Percentiles rank a stretch among this genome's conserved stretches.
Evolutionary conservation across 371 early-diverging fungal genomes (phyloP).

Genomic region (Zopfochytrium polystomum): DNA sequence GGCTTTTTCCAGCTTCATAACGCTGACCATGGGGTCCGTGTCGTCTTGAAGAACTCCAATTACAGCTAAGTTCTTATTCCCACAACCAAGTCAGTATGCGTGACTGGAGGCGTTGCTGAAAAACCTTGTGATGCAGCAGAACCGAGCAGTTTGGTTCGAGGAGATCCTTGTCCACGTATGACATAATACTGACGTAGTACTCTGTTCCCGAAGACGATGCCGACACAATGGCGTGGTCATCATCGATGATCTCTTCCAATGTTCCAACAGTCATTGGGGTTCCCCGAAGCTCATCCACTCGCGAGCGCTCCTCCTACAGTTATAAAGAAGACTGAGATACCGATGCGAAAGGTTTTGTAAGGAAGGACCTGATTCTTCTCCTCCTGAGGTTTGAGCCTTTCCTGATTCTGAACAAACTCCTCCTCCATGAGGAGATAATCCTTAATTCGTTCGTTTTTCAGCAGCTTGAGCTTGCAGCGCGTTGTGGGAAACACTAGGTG

Average conservation of each 20-base stretch:
- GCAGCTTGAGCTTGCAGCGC: conserved; percentile 92
- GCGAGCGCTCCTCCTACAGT: conserved; percentile 79
- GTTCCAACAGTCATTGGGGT: conserved; percentile 98
- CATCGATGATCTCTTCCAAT: conserved; percentile 99
- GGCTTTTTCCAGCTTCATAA: conserved; percentile 99
- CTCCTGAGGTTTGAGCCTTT: conserved; percentile 91
- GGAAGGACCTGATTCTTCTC: conserved; percentile 72
- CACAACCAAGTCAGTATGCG: too few relatives aligned
- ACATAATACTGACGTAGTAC: conserved; percentile 97
- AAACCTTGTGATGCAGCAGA: conserved; percentile 92
- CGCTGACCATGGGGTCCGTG: conserved; percentile 97
- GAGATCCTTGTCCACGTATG: conserved; percentile 98
- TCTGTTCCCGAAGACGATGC: conserved; percentile 90
- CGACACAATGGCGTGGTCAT: conserved; percentile 99
- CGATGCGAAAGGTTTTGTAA: neutral
- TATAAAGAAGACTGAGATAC: neutral
- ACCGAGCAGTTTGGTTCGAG: conserved; percentile 99
- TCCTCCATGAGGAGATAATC: conserved; percentile 97
- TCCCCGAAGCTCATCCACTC: conserved; percentile 98
- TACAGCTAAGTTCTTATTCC: conserved; percentile 70
- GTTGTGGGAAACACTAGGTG: conserved; percentile 89
- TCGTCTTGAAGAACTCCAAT: conserved; percentile 95
- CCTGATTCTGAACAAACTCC: conserved; percentile 97
- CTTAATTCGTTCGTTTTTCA: conserved; percentile 95
- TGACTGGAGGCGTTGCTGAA: neutral